A percentile compares a stretch with the other conserved stretches of the same genome.
Evolutionary conservation across 345 rosid species (phyloP).

Genomic region (Pugionium dolabratum): DNA sequence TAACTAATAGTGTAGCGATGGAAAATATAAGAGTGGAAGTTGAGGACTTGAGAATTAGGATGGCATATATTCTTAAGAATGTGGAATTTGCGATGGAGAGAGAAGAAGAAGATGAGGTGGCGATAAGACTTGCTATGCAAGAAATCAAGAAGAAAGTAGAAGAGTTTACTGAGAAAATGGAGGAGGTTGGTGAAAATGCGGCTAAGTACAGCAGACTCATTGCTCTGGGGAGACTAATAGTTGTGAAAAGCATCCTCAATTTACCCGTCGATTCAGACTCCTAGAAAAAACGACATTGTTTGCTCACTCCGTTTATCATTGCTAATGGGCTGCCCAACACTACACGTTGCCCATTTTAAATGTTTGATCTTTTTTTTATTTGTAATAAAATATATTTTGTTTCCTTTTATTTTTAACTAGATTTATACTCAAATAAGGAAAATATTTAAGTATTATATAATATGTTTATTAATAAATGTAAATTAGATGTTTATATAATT

Average conservation of each 20-base stretch:
- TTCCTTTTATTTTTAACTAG: too few species aligned
- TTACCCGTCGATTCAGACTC: conserved; percentile 23
- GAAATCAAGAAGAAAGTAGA: conserved; percentile 64
- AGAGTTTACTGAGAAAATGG: conserved; percentile 48
- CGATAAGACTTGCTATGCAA: conserved; percentile 54
- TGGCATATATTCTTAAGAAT: conserved; percentile 43
- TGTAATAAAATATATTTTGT: too few species aligned
- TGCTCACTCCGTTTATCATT: too few species aligned
- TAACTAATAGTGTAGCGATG: conserved; percentile 51
- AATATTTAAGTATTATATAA: too few species aligned
- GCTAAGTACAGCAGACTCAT: conserved; percentile 59
- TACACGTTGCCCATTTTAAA: too few species aligned
- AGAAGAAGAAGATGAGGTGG: conserved; percentile 44
- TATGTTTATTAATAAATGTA: too few species aligned
- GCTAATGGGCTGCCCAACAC: too few species aligned
- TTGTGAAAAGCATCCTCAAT: conserved; percentile 54
- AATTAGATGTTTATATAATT: too few species aligned
- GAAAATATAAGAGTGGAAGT: conserved; percentile 50
- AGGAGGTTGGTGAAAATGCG: conserved; percentile 54
- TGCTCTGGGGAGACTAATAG: conserved; percentile 58
- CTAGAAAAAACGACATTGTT: conserved; percentile 16
- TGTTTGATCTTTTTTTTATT: too few species aligned
- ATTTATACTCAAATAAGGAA: too few species aligned
- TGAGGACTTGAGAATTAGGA: conserved; percentile 43
- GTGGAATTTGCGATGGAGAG: conserved; percentile 49